These are phyloP conservation scores for Biancaea sappan DNA, from an alignment of 306 rosid species.

Conservation along the genomic window DNA sequence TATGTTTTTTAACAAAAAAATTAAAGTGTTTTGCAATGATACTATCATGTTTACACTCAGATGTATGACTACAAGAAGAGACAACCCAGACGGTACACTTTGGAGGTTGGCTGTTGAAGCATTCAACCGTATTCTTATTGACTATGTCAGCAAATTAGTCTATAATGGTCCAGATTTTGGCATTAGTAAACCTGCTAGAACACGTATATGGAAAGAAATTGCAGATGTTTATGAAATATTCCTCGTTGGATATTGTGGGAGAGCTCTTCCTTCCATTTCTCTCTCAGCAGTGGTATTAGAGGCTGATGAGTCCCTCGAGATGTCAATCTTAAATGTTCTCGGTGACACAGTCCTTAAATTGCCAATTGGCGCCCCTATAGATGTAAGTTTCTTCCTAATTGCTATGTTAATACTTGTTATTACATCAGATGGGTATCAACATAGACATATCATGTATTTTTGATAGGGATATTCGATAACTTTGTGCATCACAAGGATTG, in stretches of 20 bases:
- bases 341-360: slow-evolving; percentile 82
- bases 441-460: slow-evolving; percentile 8
- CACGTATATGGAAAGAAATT: slow-evolving; percentile 93
- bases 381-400: slow-evolving; percentile 62
- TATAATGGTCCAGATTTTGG: slow-evolving; percentile 49
- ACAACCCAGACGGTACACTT: slow-evolving; percentile 80
- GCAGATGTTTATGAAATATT: slow-evolving; percentile 92
- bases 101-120: slow-evolving; percentile 92
- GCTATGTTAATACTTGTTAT: slow-evolving; percentile 14
- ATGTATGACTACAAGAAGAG: slow-evolving; percentile 98
- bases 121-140: slow-evolving; percentile 68
- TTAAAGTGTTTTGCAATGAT: slow-evolving; percentile 21
- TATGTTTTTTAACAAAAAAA: slow-evolving; percentile 4
- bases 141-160: slow-evolving; percentile 54
- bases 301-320: slow-evolving; percentile 88
- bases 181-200: slow-evolving; percentile 70
- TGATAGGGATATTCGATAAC: not conserved
- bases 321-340: slow-evolving; percentile 69
- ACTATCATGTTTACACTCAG: slow-evolving; percentile 44
- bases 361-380: slow-evolving; percentile 73
- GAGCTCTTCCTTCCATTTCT: slow-evolving; percentile 87
- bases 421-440: slow-evolving; percentile 1
- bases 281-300: slow-evolving; percentile 61
- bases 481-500: slow-evolving; percentile 15
- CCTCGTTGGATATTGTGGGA: slow-evolving; percentile 94